Evolutionary conservation across 1,284 basidiomycete species (phyloP).

Genomic region (Rhodotorula sp.): DNA sequence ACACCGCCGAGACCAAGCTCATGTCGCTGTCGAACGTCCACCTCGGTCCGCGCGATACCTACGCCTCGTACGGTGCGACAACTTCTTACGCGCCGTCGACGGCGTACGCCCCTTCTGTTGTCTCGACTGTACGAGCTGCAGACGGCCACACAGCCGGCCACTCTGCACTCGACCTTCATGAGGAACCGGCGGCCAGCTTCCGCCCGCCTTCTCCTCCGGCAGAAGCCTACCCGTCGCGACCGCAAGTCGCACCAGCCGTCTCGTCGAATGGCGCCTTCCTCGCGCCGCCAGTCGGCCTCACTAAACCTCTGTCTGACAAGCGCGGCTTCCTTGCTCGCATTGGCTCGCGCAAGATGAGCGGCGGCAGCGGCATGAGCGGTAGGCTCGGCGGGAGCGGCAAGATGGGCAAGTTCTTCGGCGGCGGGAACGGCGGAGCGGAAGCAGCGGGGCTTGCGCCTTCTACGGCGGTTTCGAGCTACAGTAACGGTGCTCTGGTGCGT

Average conservation of each 20-base stretch:
- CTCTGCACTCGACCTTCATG: not conserved
- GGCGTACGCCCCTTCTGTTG: slow-evolving; percentile 25
- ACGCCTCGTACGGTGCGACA: not conserved
- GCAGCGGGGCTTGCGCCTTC: not conserved
- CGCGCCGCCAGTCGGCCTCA: not conserved
- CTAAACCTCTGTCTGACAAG: slow-evolving; percentile 6
- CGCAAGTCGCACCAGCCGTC: not conserved
- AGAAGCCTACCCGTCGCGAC: not conserved
- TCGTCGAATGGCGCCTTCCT: not conserved
- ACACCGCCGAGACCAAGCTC: slow-evolving; percentile 20
- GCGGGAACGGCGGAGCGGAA: too few species aligned
- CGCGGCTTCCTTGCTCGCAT: slow-evolving; percentile 18
- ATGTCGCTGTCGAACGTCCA: slow-evolving; percentile 29
- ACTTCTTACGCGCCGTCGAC: slow-evolving; percentile 12
- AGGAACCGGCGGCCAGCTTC: not conserved
- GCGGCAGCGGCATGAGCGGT: not conserved
- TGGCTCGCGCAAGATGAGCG: slow-evolving; percentile 1
- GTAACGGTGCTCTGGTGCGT: not conserved
- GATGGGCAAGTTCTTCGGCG: too few species aligned
- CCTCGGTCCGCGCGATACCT: not conserved
- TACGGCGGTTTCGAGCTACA: not conserved
- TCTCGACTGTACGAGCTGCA: slow-evolving; percentile 30
- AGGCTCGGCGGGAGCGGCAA: not conserved
- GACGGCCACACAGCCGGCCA: slow-evolving; percentile 22
- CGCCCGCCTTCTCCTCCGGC: not conserved